Base-by-base conservation (phyloP, 805 yeast genomes). In the Yamadazyma nakazawae region DNA sequence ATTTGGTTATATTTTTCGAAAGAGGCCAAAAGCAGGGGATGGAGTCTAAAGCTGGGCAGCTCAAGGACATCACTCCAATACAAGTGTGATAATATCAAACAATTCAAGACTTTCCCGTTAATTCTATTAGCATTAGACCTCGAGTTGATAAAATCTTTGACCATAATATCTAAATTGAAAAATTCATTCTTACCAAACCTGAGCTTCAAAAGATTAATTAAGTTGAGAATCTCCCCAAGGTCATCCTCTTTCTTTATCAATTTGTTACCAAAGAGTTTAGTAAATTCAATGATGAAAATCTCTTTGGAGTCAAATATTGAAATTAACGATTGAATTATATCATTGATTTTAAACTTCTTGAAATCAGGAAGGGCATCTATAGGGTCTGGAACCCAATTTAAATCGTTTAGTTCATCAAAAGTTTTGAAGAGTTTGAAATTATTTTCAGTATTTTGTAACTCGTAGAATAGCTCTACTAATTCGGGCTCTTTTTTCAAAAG, bases 281-380 rank as follows among this genome's bases (percentile, higher is more conserved):
- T 77, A 49, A 89, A 77, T 55, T 85, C 94, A 30, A 75, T 72
- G 38, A 87, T 75, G 53, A 88, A 84, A 1, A 78, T 68, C 13
- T 78, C 83, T 53, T 84, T 84, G 52, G 82, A 75, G 40, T 87
- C 92, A 63, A 81, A 85, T 0, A 89, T 78, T 1, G 91, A 80
- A 2, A 86, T 73, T 28, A 89, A 68, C 0, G 88, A 79, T 52
- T 82, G 89, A 18, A 89, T 81, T 5, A 83, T 76, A 57, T 88
- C 96, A 36, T 79, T 76, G 18, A 77, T 80, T 38, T 75, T 73
- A 10, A 74, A 76, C 49, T 80, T 79, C 38, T 79, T 76, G 66
- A 86, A 89, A 61, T 88, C 96, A 0, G 91, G 88, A n/a, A 90
- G 76, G 0, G 96, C 95, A 66, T 89, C 96, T 13, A 87, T 76